Conservation (phyloP, 768 basidiomycete genomes). For the Pisolithus tinctorius region DNA sequence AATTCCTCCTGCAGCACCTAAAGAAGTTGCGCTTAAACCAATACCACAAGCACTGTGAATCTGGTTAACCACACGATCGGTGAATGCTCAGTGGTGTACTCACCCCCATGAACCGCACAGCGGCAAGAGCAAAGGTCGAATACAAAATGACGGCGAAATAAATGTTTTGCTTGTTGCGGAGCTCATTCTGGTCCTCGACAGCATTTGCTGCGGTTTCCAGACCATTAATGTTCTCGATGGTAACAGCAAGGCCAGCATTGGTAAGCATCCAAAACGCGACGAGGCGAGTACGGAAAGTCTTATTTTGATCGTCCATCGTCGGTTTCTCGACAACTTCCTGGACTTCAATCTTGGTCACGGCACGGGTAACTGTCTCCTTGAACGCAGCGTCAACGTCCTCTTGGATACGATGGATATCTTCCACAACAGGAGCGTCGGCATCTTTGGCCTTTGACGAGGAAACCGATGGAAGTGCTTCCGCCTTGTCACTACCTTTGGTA, state of each 20-base stretch:
- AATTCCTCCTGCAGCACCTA: conserved; percentile 74
- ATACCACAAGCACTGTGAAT: conserved; percentile 69
- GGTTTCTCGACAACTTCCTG: conserved; percentile 72
- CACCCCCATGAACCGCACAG: conserved; percentile 72
- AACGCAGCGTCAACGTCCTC: conserved; percentile 89
- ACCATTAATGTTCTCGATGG: conserved; percentile 72
- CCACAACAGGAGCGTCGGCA: conserved; percentile 70
- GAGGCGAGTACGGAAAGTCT: conserved; percentile 87
- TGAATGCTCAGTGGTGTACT: conserved; percentile 23
- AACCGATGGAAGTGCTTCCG: conserved; percentile 83
- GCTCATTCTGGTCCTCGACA: conserved; percentile 32
- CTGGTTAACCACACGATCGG: not conserved
- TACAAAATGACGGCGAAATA: conserved; percentile 79
- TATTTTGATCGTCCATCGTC: conserved; percentile 83
- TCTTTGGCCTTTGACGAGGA: conserved; percentile 79
- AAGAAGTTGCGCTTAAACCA: conserved; percentile 80
- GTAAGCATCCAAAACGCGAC: conserved; percentile 76
- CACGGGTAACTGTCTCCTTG: conserved; percentile 86
- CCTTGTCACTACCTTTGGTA: conserved; percentile 93
- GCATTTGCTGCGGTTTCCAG: conserved; percentile 35
- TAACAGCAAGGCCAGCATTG: conserved; percentile 65
- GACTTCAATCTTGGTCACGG: conserved; percentile 64
- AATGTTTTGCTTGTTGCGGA: conserved; percentile 44
- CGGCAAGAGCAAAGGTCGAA: conserved; percentile 67
- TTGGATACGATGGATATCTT: conserved; percentile 75